Evolutionary conservation across 768 basidiomycete species (phyloP), one percentile per base, ranked within the genome.

Genomic region (Termitomyces sp.): DNA sequence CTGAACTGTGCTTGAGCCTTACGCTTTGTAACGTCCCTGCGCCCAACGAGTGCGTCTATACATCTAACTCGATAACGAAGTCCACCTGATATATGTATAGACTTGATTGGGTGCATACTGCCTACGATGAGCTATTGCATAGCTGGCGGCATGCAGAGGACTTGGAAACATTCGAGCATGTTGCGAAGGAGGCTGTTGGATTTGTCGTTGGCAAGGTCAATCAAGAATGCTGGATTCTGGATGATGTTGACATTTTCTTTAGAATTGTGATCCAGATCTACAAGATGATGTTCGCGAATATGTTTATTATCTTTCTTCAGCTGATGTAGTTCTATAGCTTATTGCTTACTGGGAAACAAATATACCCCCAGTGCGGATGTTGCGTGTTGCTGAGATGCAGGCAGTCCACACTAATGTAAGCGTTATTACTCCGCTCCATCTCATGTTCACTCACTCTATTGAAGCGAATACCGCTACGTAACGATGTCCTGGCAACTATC

Each of bases 11-110:
- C 62, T 67, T 84, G 28, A 89, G 86, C 60, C 72, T 91, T 42
- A 82, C 86, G 4, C 72, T 91, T 16, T 83, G 83, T 64, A 88
- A 87, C 66, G 78, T 88, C 28, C 84, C 87, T 13, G 73, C 87
- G 3, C 84, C 84, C 31, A 77, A 77, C 36, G 87, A 88, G 88
- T 90, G 65, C 62, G 84, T 73, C 16, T 39, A 55, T n/a, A 29
- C 53, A 16, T 15, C 49, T 18, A 37, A 49, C 41, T 51, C 20
- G 31, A 42, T 57, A 33, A 20, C 54, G 42, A 20, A 45, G 41
- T 50, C 55, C 36, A 54, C 36, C 48, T 54, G 31, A 39, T 47
- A n/a, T 6, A 41, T 55, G 13, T 55, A 42, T 60, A 90, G 88
- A 62, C 70, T 81, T 49, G 79, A 81, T 64, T 82, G 81, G 77